Percentiles rank a stretch among this genome's conserved stretches.
phyloP scores from a whole-genome alignment of 208 protist genomes.

The Leishmania lainsoni region DNA sequence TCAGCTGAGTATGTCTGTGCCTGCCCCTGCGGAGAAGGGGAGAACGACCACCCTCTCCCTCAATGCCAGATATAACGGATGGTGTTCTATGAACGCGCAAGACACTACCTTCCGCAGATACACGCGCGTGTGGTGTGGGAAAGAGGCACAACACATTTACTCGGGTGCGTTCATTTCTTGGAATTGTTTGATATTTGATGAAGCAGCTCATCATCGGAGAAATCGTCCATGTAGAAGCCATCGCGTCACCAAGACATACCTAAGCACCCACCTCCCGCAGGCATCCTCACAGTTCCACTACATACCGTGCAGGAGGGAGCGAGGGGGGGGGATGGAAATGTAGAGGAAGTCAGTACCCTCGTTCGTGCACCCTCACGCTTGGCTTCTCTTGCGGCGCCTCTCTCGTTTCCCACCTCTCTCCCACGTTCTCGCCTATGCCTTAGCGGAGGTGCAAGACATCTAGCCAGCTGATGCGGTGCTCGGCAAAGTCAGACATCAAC shows the following conservation, averaged over 20 bases:
- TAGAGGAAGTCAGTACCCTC: background rate
- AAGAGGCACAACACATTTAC: background rate
- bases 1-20: background rate
- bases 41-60: background rate
- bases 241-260: background rate
- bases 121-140: background rate
- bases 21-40: background rate
- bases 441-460: conserved; percentile 20
- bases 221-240: background rate
- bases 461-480: conserved; percentile 31
- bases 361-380: background rate
- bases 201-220: conserved; percentile 4
- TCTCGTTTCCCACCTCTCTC: background rate
- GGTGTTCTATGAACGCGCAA: background rate
- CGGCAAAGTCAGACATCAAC: conserved; percentile 30
- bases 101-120: background rate
- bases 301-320: background rate
- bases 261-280: background rate
- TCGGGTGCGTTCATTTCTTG: background rate
- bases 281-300: background rate
- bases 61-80: background rate
- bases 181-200: too few relatives aligned
- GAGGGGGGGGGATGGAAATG: background rate
- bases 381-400: background rate
- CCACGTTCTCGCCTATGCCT: background rate